Conservation (phyloP, 176 grass and related monocot genomes). For the Poa pratensis region DNA sequence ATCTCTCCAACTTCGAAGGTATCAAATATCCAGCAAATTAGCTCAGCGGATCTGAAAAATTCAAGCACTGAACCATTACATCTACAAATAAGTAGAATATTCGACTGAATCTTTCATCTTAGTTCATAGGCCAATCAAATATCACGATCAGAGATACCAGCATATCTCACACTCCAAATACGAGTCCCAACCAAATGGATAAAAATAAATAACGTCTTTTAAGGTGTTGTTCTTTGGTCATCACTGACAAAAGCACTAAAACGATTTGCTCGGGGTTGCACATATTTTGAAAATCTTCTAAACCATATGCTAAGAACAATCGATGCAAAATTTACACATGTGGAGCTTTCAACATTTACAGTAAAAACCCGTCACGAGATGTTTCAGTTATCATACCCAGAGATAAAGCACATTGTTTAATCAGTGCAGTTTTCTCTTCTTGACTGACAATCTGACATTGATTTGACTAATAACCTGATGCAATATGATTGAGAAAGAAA, state of each 20-base stretch:
- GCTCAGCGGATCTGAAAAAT: neutral
- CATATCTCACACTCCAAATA: neutral
- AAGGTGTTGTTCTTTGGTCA: constrained; percentile 37
- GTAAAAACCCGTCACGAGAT: neutral
- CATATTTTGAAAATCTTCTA: constrained; percentile 51
- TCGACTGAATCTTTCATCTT: neutral
- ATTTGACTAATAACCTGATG: constrained; percentile 47
- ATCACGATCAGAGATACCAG: neutral
- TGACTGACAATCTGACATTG: constrained; percentile 43
- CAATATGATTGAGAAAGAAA: neutral
- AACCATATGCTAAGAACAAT: neutral
- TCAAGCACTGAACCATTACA: neutral
- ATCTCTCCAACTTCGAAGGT: neutral
- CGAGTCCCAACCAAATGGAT: neutral
- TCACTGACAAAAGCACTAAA: constrained; percentile 44
- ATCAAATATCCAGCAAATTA: neutral
- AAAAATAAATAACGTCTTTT: neutral
- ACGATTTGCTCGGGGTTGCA: constrained; percentile 33
- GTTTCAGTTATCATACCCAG: constrained; percentile 29
- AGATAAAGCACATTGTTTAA: constrained; percentile 47
- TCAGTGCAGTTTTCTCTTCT: constrained; percentile 46
- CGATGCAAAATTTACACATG: neutral
- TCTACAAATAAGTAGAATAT: neutral
- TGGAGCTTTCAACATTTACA: neutral
- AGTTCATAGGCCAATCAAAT: neutral